These are phyloP conservation scores for Euclidium syriacum DNA, from an alignment of 345 rosid genomes.

Conservation along the genomic window DNA sequence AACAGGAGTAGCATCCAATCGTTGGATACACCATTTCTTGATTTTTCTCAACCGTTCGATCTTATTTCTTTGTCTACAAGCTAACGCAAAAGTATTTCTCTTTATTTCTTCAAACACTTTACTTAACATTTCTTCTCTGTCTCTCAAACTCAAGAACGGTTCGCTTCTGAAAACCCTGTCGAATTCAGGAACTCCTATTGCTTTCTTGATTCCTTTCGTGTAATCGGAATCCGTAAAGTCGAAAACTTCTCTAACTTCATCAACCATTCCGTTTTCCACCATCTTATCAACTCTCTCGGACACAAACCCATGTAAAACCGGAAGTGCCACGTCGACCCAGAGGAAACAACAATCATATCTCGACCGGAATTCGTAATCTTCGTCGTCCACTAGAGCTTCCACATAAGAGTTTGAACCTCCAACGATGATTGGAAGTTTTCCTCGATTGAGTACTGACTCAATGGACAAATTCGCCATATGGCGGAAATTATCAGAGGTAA, in stretches of 20 bases:
- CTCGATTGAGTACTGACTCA: constrained; percentile 35
- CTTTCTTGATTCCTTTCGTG: constrained; percentile 46
- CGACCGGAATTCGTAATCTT: constrained; percentile 37
- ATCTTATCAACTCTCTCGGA: constrained; percentile 58
- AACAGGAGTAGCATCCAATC: constrained; percentile 62
- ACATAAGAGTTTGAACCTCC: constrained; percentile 82
- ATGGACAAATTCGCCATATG: constrained; percentile 40
- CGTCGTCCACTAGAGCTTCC: constrained; percentile 48
- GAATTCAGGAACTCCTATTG: constrained; percentile 73
- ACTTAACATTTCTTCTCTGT: constrained; percentile 29
- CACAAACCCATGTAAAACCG: constrained; percentile 41
- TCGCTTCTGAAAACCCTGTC: constrained; percentile 46
- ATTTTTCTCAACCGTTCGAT: constrained; percentile 44
- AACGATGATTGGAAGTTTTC: constrained; percentile 58
- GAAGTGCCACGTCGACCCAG: constrained; percentile 58
- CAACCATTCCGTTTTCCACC: constrained; percentile 59
- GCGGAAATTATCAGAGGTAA: constrained; percentile 46
- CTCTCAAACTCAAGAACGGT: constrained; percentile 19
- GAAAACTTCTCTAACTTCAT: constrained; percentile 52
- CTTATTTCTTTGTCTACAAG: constrained; percentile 54
- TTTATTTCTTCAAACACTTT: constrained; percentile 50
- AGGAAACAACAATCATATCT: constrained; percentile 58
- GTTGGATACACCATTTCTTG: constrained; percentile 58
- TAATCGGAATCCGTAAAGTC: constrained; percentile 42
- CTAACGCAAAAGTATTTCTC: constrained; percentile 43